phyloP scores from a whole-genome alignment of 1,139 yeast genomes.

The Hanseniaspora gamundiae region DNA sequence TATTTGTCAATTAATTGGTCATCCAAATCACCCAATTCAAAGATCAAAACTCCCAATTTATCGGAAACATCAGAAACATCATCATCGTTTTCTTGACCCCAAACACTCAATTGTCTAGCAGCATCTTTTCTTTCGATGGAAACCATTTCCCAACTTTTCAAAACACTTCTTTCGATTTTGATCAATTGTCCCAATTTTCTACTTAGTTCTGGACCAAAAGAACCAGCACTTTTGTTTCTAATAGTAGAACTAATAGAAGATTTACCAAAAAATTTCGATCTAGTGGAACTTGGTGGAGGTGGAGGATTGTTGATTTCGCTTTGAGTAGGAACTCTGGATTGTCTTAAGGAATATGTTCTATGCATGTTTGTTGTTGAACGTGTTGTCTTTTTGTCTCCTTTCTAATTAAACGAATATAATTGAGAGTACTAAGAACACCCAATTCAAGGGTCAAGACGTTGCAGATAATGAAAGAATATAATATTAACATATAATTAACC shows the following conservation, averaged over 20 bases:
- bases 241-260: constrained; percentile 54
- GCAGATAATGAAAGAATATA: too few relatives aligned
- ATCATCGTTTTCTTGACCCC: constrained; percentile 83
- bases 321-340: constrained; percentile 71
- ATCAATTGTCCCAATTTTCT: constrained; percentile 66
- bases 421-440: too few relatives aligned
- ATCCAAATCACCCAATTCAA: constrained; percentile 77
- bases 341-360: constrained; percentile 75
- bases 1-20: constrained; percentile 79
- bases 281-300: constrained; percentile 73
- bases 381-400: neutral
- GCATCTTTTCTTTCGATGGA: constrained; percentile 72
- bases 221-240: constrained; percentile 62
- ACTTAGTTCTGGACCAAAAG: constrained; percentile 67
- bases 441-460: too few relatives aligned
- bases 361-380: constrained; percentile 35
- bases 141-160: constrained; percentile 68
- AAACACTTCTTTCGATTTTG: constrained; percentile 71
- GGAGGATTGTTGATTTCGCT: constrained; percentile 72
- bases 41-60: constrained; percentile 70
- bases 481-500: too few relatives aligned
- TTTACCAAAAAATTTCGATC: constrained; percentile 63
- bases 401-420: neutral
- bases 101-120: constrained; percentile 68
- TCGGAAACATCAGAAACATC: constrained; percentile 79